Evolutionary conservation across 495 filamentous ascomycete genomes (phyloP).

Genomic region (Penicillium tannophilum): DNA sequence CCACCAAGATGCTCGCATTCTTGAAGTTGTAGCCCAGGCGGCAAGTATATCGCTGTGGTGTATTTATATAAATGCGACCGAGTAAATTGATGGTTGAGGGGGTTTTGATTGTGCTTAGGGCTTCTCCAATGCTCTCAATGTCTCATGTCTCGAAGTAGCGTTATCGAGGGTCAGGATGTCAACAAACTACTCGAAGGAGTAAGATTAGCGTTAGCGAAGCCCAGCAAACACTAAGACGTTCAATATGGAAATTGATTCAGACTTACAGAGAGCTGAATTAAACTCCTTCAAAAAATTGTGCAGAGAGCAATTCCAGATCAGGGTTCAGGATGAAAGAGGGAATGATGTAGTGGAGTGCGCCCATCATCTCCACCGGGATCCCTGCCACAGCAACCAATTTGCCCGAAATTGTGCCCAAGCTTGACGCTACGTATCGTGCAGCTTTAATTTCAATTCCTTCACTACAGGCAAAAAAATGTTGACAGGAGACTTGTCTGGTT

Average conservation of each 20-base stretch:
- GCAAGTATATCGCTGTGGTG: not conserved
- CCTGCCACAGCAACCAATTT: constrained; percentile 43
- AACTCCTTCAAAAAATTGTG: not conserved
- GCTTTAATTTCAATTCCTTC: not conserved
- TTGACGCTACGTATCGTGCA: not conserved
- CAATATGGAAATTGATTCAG: not conserved
- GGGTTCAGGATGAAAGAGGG: constrained; percentile 1
- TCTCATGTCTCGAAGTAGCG: constrained; percentile 18
- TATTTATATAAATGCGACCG: constrained; percentile 11
- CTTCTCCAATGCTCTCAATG: constrained; percentile 5
- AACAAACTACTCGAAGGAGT: constrained; percentile 47
- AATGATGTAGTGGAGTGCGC: constrained; percentile 25
- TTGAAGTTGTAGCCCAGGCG: constrained; percentile 15
- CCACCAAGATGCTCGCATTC: constrained; percentile 44
- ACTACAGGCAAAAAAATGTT: not conserved
- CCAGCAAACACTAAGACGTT: not conserved
- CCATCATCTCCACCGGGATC: constrained; percentile 36
- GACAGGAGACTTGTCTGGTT: not conserved
- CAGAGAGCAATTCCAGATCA: constrained; percentile 9
- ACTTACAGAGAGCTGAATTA: not conserved
- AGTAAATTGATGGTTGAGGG: not conserved
- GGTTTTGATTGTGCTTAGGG: not conserved
- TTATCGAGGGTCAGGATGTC: constrained; percentile 29
- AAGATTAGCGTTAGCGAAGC: constrained; percentile 18
- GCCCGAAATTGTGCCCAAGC: constrained; percentile 6